Evolutionary conservation across 2,329 filamentous ascomycete genomes (phyloP).

Genomic region (Stylonectria norvegica): DNA sequence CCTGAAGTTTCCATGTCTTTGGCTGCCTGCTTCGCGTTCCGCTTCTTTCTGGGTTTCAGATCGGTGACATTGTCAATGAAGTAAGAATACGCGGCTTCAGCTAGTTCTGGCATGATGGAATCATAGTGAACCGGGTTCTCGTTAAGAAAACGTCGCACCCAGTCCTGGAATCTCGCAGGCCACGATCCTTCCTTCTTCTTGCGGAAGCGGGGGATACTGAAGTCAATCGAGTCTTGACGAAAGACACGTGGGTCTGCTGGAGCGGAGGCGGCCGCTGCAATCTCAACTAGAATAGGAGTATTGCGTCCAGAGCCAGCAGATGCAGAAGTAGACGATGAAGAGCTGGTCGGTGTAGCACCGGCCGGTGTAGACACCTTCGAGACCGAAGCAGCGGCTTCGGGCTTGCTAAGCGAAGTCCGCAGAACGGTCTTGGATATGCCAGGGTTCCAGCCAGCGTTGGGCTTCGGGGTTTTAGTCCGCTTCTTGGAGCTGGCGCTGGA

Average conservation of each 20-base stretch:
- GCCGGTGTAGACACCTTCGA: too few species aligned
- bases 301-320: too few species aligned
- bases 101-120: slow-evolving; percentile 23
- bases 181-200: slow-evolving; percentile 31
- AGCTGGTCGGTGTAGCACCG: slow-evolving; percentile 2
- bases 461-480: slow-evolving; percentile 6
- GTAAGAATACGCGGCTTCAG: slow-evolving; percentile 26
- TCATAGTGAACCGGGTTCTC: slow-evolving; percentile 23
- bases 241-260: slow-evolving; percentile 21
- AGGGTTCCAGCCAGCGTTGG: slow-evolving; percentile 14
- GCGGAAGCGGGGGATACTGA: slow-evolving; percentile 28
- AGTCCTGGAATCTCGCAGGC: slow-evolving; percentile 34
- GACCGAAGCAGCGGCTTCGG: too few species aligned
- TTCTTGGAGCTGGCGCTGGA: too few species aligned
- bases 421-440: slow-evolving; percentile 10
- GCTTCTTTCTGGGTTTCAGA: slow-evolving; percentile 33
- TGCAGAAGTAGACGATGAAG: slow-evolving; percentile 9
- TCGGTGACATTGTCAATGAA: slow-evolving; percentile 31
- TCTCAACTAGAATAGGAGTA: too few species aligned
- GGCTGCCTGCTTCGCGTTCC: slow-evolving; percentile 29
- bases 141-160: slow-evolving; percentile 30
- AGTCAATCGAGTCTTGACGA: slow-evolving; percentile 14
- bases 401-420: slow-evolving; percentile 4
- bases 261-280: slow-evolving; percentile 19
- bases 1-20: slow-evolving; percentile 26